Evolutionary conservation across 2,329 filamentous ascomycete genomes (phyloP), one percentile per base, ranked within the genome.

Genomic region (Bretziella fagacearum): DNA sequence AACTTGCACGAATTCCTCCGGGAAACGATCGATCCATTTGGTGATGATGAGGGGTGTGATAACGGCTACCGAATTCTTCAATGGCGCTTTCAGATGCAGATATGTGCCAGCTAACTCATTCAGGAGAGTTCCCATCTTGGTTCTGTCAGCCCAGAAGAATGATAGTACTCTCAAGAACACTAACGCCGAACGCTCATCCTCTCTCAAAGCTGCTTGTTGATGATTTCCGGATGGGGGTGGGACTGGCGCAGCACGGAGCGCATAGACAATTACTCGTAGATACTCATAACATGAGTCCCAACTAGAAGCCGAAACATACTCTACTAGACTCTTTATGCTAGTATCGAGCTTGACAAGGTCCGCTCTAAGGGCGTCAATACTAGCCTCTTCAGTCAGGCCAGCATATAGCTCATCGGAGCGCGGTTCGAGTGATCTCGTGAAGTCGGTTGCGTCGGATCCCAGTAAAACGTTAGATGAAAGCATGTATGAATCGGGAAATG

Each of bases 41-140:
- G 68, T 70, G 47, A 82, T 76, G 44, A 81, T 61, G 44, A 79
- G 59, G 4, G 78, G 77, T n/a, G 73, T 63, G 11, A 77, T 67
- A 32, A 77, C 65, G 36, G 77, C 75, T 27, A 81, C 65, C 2
- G 74, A 70, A 53, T 75, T 77, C 54, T 82, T 78, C 55, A 74
- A 77, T 0, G 69, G 59, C 54, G 73, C 77, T 52, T 74, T 70
- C 51, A 81, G 73, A 57, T 81, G 77, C 39, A 81, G 64, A 57
- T 80, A 81, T 55, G 70, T 76, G 18, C 74, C 75, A 57, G 74
- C 78, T 30, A 81, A 64, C 59, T 82, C 78, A 54, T 79, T 74
- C 30, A 81, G 70, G 45, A 81, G 57, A 17, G 72, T 59, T 32
- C 73, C 70, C 11, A 82, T 64, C 59, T 78, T 80, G 39, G 68